A percentile compares a stretch with the other conserved stretches of the same genome.
Conservation (phyloP, 805 yeast species). For the Candida parachauliodes region DNA sequence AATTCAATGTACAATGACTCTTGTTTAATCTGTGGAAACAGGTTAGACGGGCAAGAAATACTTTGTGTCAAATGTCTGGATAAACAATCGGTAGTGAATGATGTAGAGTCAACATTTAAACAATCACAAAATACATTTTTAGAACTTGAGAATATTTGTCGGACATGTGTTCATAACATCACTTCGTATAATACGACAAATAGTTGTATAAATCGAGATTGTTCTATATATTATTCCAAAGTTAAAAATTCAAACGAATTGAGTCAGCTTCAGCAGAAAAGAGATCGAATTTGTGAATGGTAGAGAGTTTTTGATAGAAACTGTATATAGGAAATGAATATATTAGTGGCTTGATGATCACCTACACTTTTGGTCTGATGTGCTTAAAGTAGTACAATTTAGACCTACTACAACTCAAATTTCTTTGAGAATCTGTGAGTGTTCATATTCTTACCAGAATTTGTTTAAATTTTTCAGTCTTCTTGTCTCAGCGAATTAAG, state of each 20-base stretch:
- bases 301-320: background rate
- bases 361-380: too few relatives aligned
- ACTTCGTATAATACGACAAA: conserved; percentile 11
- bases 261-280: conserved; percentile 8
- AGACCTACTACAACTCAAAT: too few relatives aligned
- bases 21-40: conserved; percentile 26
- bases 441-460: too few relatives aligned
- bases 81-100: conserved; percentile 5
- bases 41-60: conserved; percentile 4
- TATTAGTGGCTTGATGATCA: too few relatives aligned
- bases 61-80: conserved; percentile 7
- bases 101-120: conserved; percentile 6
- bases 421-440: too few relatives aligned
- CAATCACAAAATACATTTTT: background rate
- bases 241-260: conserved; percentile 37
- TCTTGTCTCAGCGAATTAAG: too few relatives aligned
- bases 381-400: too few relatives aligned
- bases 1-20: conserved; percentile 13
- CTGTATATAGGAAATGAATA: too few relatives aligned
- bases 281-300: conserved; percentile 5
- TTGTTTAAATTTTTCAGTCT: too few relatives aligned
- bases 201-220: conserved; percentile 59
- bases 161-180: conserved; percentile 6
- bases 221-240: conserved; percentile 57
- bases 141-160: conserved; percentile 7